Evolutionary conservation across 345 rosid genomes (phyloP).

Genomic region (Dipteronia sinensis): DNA sequence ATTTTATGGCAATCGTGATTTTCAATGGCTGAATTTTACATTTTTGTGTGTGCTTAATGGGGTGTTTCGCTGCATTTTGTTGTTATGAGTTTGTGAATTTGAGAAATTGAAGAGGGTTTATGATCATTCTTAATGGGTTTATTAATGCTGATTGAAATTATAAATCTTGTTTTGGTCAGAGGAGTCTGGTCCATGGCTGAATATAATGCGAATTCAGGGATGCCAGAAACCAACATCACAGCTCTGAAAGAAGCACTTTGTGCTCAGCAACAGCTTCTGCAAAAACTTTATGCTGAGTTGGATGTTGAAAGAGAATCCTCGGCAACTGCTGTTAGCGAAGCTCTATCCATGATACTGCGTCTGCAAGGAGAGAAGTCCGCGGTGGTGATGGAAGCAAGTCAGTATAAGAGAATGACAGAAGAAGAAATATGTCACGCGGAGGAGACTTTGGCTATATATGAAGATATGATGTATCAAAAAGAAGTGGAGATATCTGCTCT

Average conservation of each 20-base stretch:
- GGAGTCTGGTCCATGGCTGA: constrained; percentile 39
- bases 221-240: constrained; percentile 41
- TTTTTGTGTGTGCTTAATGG: background rate
- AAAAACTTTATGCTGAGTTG: constrained; percentile 57
- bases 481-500: constrained; percentile 90
- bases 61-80: no score
- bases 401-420: constrained; percentile 85
- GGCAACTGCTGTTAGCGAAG: constrained; percentile 71
- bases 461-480: constrained; percentile 73
- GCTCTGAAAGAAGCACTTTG: constrained; percentile 56
- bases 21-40: background rate
- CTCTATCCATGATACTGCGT: constrained; percentile 83
- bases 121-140: background rate
- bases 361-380: constrained; percentile 85
- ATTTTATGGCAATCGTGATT: background rate
- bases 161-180: constrained; percentile 1
- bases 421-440: constrained; percentile 82
- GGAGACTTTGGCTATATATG: constrained; percentile 68
- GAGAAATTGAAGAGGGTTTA: background rate
- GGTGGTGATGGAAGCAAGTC: constrained; percentile 81
- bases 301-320: constrained; percentile 92
- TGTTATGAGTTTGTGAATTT: background rate
- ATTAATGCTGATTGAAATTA: constrained; percentile 6
- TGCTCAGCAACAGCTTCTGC: constrained; percentile 83
- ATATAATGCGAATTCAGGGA: constrained; percentile 32